Conservation (phyloP, 2,329 filamentous ascomycete species). For the Leptographium wingfieldii region DNA sequence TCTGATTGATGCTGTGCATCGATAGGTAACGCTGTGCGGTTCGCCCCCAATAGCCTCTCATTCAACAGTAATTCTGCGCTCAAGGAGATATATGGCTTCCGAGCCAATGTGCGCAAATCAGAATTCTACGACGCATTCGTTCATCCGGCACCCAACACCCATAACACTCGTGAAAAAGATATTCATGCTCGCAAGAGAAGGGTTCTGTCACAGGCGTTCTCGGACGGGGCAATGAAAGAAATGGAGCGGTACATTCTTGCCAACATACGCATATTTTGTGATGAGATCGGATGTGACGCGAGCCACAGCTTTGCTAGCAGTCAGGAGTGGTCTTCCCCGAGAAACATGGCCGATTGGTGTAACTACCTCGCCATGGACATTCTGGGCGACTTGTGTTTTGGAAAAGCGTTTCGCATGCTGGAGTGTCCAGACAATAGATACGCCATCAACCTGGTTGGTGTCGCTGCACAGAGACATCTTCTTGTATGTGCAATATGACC, state of each 20-base stretch:
- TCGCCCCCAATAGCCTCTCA: constrained; percentile 64
- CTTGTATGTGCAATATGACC: constrained; percentile 36
- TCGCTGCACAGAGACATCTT: constrained; percentile 55
- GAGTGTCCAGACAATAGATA: constrained; percentile 49
- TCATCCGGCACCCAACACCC: constrained; percentile 58
- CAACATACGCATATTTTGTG: constrained; percentile 55
- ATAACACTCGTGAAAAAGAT: constrained; percentile 57
- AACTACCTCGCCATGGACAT: constrained; percentile 52
- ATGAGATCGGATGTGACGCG: constrained; percentile 33
- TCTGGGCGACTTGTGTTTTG: constrained; percentile 46
- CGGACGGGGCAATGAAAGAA: constrained; percentile 50
- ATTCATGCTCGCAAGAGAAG: constrained; percentile 59
- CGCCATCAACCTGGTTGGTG: constrained; percentile 53
- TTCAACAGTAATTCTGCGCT: constrained; percentile 62
- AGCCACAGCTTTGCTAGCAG: constrained; percentile 22
- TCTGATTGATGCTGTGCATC: not conserved
- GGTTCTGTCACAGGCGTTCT: constrained; percentile 61
- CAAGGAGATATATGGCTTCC: constrained; percentile 53
- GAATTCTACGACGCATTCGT: constrained; percentile 64
- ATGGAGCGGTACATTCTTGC: constrained; percentile 55
- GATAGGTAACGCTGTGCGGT: constrained; percentile 55
- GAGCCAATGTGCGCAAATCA: constrained; percentile 51
- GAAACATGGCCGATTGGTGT: constrained; percentile 52
- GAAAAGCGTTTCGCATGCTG: constrained; percentile 51
- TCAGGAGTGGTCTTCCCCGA: constrained; percentile 44